phyloP scores from a whole-genome alignment of 371 early-diverging fungal species.

The Syncephalastrum monosporum region DNA sequence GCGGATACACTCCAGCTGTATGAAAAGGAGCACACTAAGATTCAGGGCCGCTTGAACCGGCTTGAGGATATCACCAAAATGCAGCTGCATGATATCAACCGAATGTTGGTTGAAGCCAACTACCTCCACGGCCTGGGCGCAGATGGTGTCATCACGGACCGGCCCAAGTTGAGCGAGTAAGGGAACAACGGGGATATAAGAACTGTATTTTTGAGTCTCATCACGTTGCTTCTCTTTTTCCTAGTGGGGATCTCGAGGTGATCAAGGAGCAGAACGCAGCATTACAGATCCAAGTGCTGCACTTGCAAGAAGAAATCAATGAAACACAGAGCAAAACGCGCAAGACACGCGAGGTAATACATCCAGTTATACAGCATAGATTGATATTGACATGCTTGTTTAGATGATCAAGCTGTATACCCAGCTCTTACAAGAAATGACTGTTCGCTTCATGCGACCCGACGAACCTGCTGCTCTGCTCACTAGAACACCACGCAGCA shows the following conservation, averaged over 20 bases:
- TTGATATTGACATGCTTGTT: neutral
- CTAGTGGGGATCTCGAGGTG: slow-evolving; percentile 45
- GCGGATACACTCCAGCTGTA: slow-evolving; percentile 30
- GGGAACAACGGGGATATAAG: neutral
- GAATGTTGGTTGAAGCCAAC: slow-evolving; percentile 65
- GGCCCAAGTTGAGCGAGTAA: slow-evolving; percentile 48
- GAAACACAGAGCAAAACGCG: slow-evolving; percentile 69
- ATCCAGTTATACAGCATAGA: neutral
- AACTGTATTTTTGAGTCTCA: neutral
- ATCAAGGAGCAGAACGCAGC: slow-evolving; percentile 64
- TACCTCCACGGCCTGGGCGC: slow-evolving; percentile 48
- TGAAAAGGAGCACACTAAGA: slow-evolving; percentile 52
- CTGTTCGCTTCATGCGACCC: slow-evolving; percentile 30
- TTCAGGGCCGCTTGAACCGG: slow-evolving; percentile 61
- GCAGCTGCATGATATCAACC: slow-evolving; percentile 67
- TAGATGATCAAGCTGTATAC: slow-evolving; percentile 58
- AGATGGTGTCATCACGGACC: slow-evolving; percentile 21
- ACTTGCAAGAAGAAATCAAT: slow-evolving; percentile 69
- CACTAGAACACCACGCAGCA: slow-evolving; percentile 37
- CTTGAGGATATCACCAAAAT: slow-evolving; percentile 63
- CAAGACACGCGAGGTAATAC: slow-evolving; percentile 72
- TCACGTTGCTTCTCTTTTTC: neutral
- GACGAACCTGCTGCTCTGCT: slow-evolving; percentile 25
- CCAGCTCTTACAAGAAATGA: slow-evolving; percentile 53
- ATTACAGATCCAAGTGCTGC: slow-evolving; percentile 56